Percentiles rank a stretch among this genome's conserved stretches.
These are phyloP conservation scores for Aspergillus wentii DNA, from an alignment of 495 filamentous ascomycete species.

Conservation along the genomic window DNA sequence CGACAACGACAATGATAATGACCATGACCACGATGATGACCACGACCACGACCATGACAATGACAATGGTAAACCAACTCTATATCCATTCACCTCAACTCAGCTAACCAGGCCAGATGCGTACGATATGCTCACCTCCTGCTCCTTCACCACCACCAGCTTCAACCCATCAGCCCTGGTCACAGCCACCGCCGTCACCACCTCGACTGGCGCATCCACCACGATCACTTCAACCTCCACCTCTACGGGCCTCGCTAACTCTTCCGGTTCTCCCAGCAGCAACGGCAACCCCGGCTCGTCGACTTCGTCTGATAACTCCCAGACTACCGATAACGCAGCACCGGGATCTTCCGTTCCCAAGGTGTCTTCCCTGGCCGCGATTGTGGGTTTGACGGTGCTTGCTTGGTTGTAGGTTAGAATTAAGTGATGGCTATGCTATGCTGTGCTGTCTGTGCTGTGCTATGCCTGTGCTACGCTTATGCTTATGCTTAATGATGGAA, in stretches of 20 bases:
- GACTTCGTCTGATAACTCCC: constrained; percentile 1
- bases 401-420: constrained; percentile 17
- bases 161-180: too few relatives aligned
- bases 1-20: constrained; percentile 21
- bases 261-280: constrained; percentile 5
- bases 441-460: background rate
- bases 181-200: constrained; percentile 9
- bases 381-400: constrained; percentile 20
- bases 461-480: background rate
- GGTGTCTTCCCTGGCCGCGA: constrained; percentile 13
- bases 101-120: constrained; percentile 20
- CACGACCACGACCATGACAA: constrained; percentile 11
- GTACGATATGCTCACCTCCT: constrained; percentile 28
- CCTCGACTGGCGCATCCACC: background rate
- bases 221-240: background rate
- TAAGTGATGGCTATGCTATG: background rate
- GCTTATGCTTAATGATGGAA: constrained; percentile 1
- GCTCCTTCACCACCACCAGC: constrained; percentile 24
- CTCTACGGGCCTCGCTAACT: background rate
- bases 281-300: constrained; percentile 5
- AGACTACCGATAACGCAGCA: constrained; percentile 15
- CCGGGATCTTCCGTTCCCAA: constrained; percentile 9
- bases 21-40: constrained; percentile 22
- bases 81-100: background rate
- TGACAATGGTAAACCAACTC: constrained; percentile 14